Evolutionary conservation across 805 yeast species (phyloP).

Genomic region (Sugiyamaella valdiviana): DNA sequence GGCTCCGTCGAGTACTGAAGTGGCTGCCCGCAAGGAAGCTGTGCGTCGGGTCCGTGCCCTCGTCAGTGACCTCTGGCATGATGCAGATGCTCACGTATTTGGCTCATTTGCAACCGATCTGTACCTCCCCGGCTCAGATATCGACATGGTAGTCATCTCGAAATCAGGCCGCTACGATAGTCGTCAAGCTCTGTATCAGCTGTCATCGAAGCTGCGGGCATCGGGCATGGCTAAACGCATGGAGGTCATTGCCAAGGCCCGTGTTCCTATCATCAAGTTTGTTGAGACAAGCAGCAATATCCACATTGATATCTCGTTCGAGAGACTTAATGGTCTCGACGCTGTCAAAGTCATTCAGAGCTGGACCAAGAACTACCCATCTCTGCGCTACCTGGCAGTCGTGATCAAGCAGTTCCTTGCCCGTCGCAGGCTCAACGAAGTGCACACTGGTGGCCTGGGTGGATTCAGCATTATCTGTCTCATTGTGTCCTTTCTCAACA

Average conservation of each 20-base stretch:
- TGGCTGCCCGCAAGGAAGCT: slow-evolving; percentile 56
- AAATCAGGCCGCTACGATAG: slow-evolving; percentile 49
- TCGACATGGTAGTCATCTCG: slow-evolving; percentile 83
- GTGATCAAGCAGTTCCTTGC: slow-evolving; percentile 80
- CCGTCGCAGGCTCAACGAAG: slow-evolving; percentile 72
- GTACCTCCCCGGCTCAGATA: slow-evolving; percentile 91
- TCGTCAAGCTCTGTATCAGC: slow-evolving; percentile 57
- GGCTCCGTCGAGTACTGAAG: slow-evolving; percentile 76
- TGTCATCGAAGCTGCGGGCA: slow-evolving; percentile 63
- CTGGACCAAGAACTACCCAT: slow-evolving; percentile 73
- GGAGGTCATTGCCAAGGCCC: slow-evolving; percentile 82
- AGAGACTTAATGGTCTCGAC: slow-evolving; percentile 70
- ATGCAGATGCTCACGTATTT: slow-evolving; percentile 74
- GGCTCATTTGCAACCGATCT: slow-evolving; percentile 93
- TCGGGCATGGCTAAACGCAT: slow-evolving; percentile 60
- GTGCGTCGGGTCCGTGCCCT: slow-evolving; percentile 53
- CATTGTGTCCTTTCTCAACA: slow-evolving; percentile 65
- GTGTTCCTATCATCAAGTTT: slow-evolving; percentile 91
- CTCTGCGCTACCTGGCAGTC: slow-evolving; percentile 72
- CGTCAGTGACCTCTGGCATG: slow-evolving; percentile 61
- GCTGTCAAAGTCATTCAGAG: slow-evolving; percentile 72
- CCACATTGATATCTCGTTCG: slow-evolving; percentile 86
- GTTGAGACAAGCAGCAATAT: slow-evolving; percentile 65
- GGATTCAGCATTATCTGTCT: slow-evolving; percentile 90
- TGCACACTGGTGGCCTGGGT: slow-evolving; percentile 90